A percentile compares a stretch with the other conserved stretches of the same genome.
Evolutionary conservation across 2,329 filamentous ascomycete species (phyloP).

Genomic region (Talaromyces piceae): DNA sequence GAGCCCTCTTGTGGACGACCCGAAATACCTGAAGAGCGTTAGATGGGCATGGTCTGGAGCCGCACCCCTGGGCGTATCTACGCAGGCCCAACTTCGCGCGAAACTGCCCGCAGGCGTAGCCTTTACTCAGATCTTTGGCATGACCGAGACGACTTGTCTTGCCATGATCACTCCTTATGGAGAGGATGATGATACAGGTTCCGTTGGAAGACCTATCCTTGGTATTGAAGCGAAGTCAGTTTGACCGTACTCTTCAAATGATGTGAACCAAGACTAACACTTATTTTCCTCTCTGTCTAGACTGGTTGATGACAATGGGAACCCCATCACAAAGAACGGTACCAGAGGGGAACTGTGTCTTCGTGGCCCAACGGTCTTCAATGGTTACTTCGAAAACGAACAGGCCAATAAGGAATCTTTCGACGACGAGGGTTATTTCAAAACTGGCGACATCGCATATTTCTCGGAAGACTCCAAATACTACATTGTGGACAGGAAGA

Average conservation of each 20-base stretch:
- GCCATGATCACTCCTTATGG: slow-evolving; percentile 27
- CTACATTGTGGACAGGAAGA: slow-evolving; percentile 49
- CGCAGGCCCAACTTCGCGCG: slow-evolving; percentile 51
- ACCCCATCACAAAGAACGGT: slow-evolving; percentile 45
- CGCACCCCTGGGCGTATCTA: slow-evolving; percentile 51
- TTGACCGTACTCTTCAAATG: background rate
- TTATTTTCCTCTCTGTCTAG: background rate
- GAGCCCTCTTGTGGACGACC: slow-evolving; percentile 51
- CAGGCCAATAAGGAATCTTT: slow-evolving; percentile 43
- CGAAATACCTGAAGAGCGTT: slow-evolving; percentile 62
- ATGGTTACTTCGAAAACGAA: slow-evolving; percentile 47
- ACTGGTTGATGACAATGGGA: slow-evolving; percentile 11
- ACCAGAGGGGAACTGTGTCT: slow-evolving; percentile 48
- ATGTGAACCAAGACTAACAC: background rate
- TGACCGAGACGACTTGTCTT: slow-evolving; percentile 48
- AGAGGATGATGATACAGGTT: slow-evolving; percentile 41
- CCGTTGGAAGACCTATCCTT: slow-evolving; percentile 43
- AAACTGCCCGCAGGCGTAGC: slow-evolving; percentile 42
- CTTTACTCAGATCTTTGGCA: slow-evolving; percentile 50
- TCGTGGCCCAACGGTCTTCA: slow-evolving; percentile 46
- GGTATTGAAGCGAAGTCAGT: slow-evolving; percentile 40
- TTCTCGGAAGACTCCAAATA: slow-evolving; percentile 22
- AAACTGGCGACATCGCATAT: slow-evolving; percentile 28
- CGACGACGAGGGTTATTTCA: slow-evolving; percentile 47
- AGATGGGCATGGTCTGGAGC: slow-evolving; percentile 57